Evolutionary conservation across 2,329 filamentous ascomycete species (phyloP), one percentile per base, ranked within the genome.

Genomic region (Penicillium sp.): DNA sequence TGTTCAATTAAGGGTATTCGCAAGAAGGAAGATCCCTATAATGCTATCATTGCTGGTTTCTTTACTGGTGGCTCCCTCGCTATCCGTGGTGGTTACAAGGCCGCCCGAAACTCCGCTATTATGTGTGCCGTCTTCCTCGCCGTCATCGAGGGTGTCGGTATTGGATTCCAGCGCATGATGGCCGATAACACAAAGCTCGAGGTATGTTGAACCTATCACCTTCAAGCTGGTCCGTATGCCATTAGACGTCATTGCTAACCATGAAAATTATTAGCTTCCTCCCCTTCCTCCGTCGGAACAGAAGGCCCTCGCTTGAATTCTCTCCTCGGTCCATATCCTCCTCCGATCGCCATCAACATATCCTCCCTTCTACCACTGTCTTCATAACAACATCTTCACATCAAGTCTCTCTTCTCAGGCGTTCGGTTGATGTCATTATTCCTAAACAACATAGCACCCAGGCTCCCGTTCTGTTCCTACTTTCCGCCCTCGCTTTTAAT

Each of bases 21-120:
- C 64, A 91, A 94, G 83, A 97, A 97, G 87, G 94, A 99, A 77
- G 94, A 97, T 75, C 92, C 94, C 13, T 97, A 92, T 81, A 97
- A 97, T 79, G 92, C 92, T 70, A 97, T 99, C 75, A 95, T 93
- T 68, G 94, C 93, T 43, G 94, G 94, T 53, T 97, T 97, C 83
- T 94, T 97, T 77, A 97, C 94, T 3, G 92, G 92, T 70, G 94
- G 94, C 66, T 86, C 93, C 31, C 83, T 99, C 33, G 94, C 94
- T 50, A 87, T 97, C 62, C 86, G 94, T 78, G 94, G 94, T 69
- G 94, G 94, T 58, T 88, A 89, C 75, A 92, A 91, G 81, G 91
- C 93, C 31, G 92, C 94, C 63, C 84, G 94, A 69, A 97, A 97
- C 78, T 92, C 91, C 59, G 94, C 94, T 61, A 97, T 99, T 70